Evolutionary conservation across 169 alveolate genomes (phyloP).

Genomic region (Cyclospora cayetanensis): DNA sequence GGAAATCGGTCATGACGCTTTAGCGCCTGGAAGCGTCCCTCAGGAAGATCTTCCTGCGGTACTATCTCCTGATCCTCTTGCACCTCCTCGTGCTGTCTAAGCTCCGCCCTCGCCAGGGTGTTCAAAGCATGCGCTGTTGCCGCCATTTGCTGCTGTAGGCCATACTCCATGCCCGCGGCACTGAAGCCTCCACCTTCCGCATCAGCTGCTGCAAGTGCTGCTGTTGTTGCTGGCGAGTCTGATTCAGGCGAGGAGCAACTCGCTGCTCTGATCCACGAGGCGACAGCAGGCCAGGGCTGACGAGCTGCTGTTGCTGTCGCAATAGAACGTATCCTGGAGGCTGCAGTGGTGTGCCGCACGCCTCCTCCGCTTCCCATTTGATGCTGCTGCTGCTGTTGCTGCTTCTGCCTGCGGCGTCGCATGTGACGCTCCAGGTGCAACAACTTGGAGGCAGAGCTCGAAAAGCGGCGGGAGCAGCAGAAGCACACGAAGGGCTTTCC

Average conservation of each 20-base stretch:
- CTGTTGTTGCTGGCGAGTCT: background rate
- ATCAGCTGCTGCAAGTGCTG: background rate
- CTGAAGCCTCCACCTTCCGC: background rate
- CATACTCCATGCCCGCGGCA: background rate
- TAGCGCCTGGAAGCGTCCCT: background rate
- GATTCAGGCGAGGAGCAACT: background rate
- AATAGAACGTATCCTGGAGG: background rate
- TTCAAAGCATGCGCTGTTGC: background rate
- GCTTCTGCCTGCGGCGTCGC: constrained; percentile 46
- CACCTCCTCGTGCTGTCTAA: background rate
- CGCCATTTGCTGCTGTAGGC: constrained; percentile 21
- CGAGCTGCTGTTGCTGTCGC: background rate
- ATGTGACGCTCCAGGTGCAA: constrained; percentile 30
- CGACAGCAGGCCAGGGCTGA: constrained; percentile 16
- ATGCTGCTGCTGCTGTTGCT: background rate
- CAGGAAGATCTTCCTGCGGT: background rate
- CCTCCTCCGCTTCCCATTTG: background rate
- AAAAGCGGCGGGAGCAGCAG: constrained; percentile 50
- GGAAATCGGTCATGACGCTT: background rate
- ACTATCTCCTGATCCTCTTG: background rate
- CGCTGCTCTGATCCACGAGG: constrained; percentile 25
- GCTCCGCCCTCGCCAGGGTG: constrained; percentile 17
- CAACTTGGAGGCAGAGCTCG: constrained; percentile 1
- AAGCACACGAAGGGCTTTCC: constrained; percentile 30
- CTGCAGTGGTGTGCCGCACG: background rate